These are phyloP conservation scores for Camellia lanceoleosa DNA, from an alignment of 148 eudicot species.

Conservation along the genomic window DNA sequence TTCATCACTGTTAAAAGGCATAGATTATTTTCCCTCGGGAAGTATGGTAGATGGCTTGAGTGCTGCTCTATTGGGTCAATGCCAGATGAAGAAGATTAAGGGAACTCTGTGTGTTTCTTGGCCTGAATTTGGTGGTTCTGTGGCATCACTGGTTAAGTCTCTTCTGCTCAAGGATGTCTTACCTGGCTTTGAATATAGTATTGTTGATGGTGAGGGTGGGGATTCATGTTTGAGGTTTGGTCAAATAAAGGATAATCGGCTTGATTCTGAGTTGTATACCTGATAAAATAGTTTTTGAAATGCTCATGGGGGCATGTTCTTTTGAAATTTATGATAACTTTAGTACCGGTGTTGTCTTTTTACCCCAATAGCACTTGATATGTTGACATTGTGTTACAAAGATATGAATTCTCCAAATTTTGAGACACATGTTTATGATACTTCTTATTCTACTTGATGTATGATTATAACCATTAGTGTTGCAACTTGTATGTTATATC, in stretches of 20 bases:
- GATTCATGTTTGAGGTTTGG: conserved; percentile 41
- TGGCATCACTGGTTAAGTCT: conserved; percentile 46
- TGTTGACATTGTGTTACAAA: background rate
- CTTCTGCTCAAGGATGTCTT: conserved; percentile 54
- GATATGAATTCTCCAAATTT: background rate
- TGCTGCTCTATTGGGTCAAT: conserved; percentile 55
- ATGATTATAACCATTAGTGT: background rate
- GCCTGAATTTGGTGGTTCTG: conserved; percentile 74
- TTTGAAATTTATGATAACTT: background rate
- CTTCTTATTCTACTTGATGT: background rate
- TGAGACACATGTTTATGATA: background rate
- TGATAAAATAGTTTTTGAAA: conserved; percentile 28
- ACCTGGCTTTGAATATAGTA: conserved; percentile 38
- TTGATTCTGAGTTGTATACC: conserved; percentile 75
- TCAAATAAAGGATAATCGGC: conserved; percentile 43
- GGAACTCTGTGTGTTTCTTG: conserved; percentile 69
- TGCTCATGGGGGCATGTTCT: background rate
- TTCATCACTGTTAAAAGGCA: conserved; percentile 37
- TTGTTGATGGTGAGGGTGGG: conserved; percentile 24
- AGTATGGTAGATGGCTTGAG: conserved; percentile 69
- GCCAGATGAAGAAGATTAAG: conserved; percentile 61
- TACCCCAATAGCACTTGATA: background rate
- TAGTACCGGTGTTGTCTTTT: background rate
- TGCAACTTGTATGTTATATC: no score
- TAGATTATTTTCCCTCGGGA: conserved; percentile 73